Conservation (phyloP, 1,139 yeast species). For the Nakaseomyces delphensis region DNA sequence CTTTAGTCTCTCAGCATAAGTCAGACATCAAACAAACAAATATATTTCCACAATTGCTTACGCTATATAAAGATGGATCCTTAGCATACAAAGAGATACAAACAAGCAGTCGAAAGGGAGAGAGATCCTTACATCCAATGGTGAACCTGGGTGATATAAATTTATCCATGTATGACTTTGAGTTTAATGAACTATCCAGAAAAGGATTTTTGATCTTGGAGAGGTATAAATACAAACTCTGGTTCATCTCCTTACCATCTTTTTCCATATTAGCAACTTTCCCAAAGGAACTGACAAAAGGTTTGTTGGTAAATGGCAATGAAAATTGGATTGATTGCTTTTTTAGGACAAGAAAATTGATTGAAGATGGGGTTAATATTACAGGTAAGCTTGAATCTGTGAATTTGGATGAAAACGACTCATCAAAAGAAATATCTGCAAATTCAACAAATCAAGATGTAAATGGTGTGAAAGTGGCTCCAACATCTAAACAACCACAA, state of each 20-base stretch:
- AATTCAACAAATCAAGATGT: background rate
- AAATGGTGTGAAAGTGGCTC: background rate
- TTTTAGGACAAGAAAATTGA: conserved; percentile 39
- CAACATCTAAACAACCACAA: conserved; percentile 3
- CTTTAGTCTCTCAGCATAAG: conserved; percentile 34
- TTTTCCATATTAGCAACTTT: conserved; percentile 11
- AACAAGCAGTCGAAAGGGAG: conserved; percentile 31
- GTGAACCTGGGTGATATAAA: conserved; percentile 41
- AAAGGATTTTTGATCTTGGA: conserved; percentile 61
- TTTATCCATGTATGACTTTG: conserved; percentile 72
- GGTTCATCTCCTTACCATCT: conserved; percentile 43
- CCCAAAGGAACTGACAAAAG: conserved; percentile 12
- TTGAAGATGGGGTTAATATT: conserved; percentile 23
- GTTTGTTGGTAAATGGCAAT: conserved; percentile 24
- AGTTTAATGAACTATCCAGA: conserved; percentile 47
- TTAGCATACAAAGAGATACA: conserved; percentile 23
- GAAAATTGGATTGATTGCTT: conserved; percentile 44
- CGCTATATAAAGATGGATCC: conserved; percentile 35
- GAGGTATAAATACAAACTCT: conserved; percentile 47
- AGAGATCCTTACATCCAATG: conserved; percentile 10
- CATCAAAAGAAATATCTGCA: background rate
- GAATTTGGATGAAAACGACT: conserved; percentile 3
- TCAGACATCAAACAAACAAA: conserved; percentile 33
- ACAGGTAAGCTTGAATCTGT: conserved; percentile 8
- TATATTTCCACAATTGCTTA: conserved; percentile 33